Percentiles rank a stretch among this genome's conserved stretches.
These are phyloP conservation scores for Rhodosporidiobolus odoratus DNA, from an alignment of 768 basidiomycete genomes.

Conservation along the genomic window DNA sequence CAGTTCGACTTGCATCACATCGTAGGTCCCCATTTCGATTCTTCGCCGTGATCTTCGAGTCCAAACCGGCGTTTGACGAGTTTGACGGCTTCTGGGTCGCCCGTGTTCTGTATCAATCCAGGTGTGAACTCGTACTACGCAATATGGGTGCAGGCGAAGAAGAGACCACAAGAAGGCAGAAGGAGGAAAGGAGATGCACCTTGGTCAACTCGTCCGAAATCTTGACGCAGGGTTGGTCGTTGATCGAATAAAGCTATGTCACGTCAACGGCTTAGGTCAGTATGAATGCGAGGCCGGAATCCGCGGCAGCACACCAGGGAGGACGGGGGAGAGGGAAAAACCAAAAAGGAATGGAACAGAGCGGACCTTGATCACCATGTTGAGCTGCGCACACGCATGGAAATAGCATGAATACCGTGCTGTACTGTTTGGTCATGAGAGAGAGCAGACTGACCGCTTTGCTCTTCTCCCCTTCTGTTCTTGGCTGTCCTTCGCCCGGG, in stretches of 20 bases:
- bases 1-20: background rate
- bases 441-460: constrained; percentile 51
- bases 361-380: constrained; percentile 79
- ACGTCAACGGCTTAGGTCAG: too few relatives aligned
- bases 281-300: background rate
- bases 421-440: too few relatives aligned
- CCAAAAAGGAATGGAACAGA: background rate
- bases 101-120: constrained; percentile 57
- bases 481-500: constrained; percentile 46
- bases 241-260: constrained; percentile 61
- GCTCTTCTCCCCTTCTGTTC: constrained; percentile 54
- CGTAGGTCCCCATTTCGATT: constrained; percentile 1
- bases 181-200: constrained; percentile 47
- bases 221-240: constrained; percentile 75
- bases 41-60: constrained; percentile 15
- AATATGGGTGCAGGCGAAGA: background rate
- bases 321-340: too few relatives aligned
- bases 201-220: constrained; percentile 88
- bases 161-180: background rate
- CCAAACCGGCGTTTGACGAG: constrained; percentile 53
- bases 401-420: background rate
- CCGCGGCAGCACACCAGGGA: too few relatives aligned
- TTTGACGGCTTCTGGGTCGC: constrained; percentile 58
- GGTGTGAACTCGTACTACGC: background rate
- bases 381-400: constrained; percentile 51